Evolutionary conservation across 768 basidiomycete genomes (phyloP).

Genomic region (Mycena alexandri): DNA sequence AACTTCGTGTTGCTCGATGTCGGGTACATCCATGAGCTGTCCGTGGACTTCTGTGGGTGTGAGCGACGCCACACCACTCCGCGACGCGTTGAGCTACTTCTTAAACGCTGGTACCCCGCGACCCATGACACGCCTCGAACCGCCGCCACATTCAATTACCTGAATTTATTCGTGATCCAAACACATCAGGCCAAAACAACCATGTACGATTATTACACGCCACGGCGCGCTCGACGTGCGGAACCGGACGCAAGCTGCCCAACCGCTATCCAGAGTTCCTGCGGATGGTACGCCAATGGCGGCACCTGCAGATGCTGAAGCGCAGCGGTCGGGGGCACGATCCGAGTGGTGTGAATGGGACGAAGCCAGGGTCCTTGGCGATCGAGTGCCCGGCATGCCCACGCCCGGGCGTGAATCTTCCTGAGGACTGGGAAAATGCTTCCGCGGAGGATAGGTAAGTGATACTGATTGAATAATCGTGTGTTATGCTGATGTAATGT

Average conservation of each 20-base stretch:
- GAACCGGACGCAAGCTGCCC: not conserved
- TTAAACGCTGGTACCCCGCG: no score
- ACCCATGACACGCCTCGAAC: no score
- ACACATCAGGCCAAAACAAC: slow-evolving; percentile 13
- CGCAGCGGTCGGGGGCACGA: slow-evolving; percentile 14
- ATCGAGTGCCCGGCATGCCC: slow-evolving; percentile 39
- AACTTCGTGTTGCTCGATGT: slow-evolving; percentile 45
- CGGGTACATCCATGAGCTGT: slow-evolving; percentile 44
- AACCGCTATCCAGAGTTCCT: no score
- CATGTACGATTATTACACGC: slow-evolving; percentile 10
- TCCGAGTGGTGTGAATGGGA: not conserved
- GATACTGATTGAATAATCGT: no score
- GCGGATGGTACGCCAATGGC: no score
- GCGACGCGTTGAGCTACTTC: no score
- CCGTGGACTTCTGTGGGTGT: slow-evolving; percentile 49
- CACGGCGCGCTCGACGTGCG: not conserved
- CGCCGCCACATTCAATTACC: no score
- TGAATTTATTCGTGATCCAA: no score
- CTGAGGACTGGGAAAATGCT: not conserved
- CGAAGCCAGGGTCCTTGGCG: slow-evolving; percentile 30
- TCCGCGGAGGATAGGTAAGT: not conserved
- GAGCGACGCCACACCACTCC: no score
- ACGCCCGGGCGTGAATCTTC: slow-evolving; percentile 34
- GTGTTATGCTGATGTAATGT: no score
- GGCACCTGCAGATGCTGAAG: no score